phyloP scores from a whole-genome alignment of 2,329 filamentous ascomycete species.

The Alternaria panax region DNA sequence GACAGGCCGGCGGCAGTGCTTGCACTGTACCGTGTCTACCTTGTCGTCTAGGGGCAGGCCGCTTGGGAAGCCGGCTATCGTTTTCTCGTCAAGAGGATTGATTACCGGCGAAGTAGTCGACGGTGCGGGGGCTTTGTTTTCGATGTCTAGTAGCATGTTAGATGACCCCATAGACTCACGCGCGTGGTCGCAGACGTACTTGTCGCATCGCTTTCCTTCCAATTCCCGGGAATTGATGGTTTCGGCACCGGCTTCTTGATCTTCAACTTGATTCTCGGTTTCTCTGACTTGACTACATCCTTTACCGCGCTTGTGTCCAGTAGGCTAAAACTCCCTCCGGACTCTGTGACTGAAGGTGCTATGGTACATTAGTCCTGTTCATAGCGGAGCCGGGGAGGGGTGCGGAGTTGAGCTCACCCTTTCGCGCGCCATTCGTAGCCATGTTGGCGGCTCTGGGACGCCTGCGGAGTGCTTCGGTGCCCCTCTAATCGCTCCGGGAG shows the following conservation, averaged over 20 bases:
- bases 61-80: conserved; percentile 80
- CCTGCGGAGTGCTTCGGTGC: conserved; percentile 47
- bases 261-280: conserved; percentile 52
- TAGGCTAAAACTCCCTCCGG: conserved; percentile 24
- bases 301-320: conserved; percentile 42
- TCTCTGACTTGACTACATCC: conserved; percentile 48
- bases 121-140: conserved; percentile 34
- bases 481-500: neutral
- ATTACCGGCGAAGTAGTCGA: conserved; percentile 49
- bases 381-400: conserved; percentile 21
- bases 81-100: conserved; percentile 74
- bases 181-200: conserved; percentile 55
- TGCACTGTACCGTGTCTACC: conserved; percentile 81
- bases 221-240: conserved; percentile 72
- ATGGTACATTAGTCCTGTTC: conserved; percentile 29
- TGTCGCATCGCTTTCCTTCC: conserved; percentile 71
- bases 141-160: conserved; percentile 29
- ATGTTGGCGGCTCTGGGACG: conserved; percentile 34
- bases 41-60: conserved; percentile 82
- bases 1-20: conserved; percentile 91
- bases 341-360: conserved; percentile 35
- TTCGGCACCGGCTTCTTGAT: conserved; percentile 70
- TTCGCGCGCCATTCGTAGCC: conserved; percentile 49
- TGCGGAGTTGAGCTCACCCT: conserved; percentile 39
- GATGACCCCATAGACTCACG: neutral